Conservation (phyloP, 176 grass and related monocot genomes). For the Cenchrus americanus region DNA sequence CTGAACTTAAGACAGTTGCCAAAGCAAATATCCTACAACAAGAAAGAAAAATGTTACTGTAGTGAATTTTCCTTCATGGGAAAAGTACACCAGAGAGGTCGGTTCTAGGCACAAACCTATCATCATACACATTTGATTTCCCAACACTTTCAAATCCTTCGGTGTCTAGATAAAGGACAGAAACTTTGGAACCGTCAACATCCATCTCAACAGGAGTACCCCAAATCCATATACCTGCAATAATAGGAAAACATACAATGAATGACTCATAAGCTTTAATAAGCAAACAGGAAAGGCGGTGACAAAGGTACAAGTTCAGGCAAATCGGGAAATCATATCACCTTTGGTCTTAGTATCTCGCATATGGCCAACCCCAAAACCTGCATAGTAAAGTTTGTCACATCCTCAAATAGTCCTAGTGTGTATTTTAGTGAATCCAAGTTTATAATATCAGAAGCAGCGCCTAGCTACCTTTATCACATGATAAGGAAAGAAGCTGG, state of each 20-base stretch:
- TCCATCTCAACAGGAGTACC: constrained; percentile 84
- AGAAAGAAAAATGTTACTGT: not conserved
- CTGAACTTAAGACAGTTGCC: constrained; percentile 96
- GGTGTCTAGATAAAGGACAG: constrained; percentile 94
- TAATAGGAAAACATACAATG: constrained; percentile 22
- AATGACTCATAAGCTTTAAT: constrained; percentile 2
- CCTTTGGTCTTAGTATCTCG: constrained; percentile 99
- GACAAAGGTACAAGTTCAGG: not conserved
- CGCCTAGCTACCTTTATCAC: constrained; percentile 87
- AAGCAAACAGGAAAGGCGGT: constrained; percentile 12
- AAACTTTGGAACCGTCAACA: constrained; percentile 91
- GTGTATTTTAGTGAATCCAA: not conserved
- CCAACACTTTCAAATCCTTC: constrained; percentile 99
- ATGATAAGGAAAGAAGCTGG: constrained; percentile 93
- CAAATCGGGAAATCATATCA: not conserved
- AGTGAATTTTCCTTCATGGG: not conserved
- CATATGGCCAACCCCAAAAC: constrained; percentile 99
- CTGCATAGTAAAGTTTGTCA: constrained; percentile 51
- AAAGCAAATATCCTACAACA: constrained; percentile 92
- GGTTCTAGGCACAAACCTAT: constrained; percentile 69
- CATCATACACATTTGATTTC: constrained; percentile 99
- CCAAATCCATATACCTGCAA: constrained; percentile 96
- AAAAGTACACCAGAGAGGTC: constrained; percentile 4
- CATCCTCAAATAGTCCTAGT: not conserved
- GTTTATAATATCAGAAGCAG: constrained; percentile 30